Conservation (phyloP, 1,139 yeast species). For the Debaryomyces coudertii region DNA sequence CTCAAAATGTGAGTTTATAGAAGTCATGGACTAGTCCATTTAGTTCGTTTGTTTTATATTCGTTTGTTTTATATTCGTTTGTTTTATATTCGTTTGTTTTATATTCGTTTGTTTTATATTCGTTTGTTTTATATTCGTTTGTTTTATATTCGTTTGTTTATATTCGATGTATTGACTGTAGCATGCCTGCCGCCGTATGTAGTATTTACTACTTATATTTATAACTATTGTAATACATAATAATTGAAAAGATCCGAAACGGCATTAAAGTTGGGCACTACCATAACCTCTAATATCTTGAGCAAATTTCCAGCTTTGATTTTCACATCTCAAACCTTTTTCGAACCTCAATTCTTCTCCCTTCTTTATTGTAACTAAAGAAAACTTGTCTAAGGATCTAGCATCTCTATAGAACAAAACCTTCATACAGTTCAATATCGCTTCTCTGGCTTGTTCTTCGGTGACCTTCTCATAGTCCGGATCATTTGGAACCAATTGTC, state of each 20-base stretch:
- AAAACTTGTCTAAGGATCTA: conserved; percentile 83
- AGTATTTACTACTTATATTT: neutral
- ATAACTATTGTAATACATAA: neutral
- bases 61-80: too few relatives aligned
- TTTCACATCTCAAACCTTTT: conserved; percentile 64
- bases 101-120: too few relatives aligned
- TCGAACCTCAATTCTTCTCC: conserved; percentile 59
- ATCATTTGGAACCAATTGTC: conserved; percentile 81
- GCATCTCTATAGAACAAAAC: conserved; percentile 97
- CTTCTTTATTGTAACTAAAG: conserved; percentile 75
- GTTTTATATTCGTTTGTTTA: neutral
- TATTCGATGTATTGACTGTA: neutral
- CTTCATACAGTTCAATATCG: conserved; percentile 86
- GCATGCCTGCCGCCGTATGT: neutral
- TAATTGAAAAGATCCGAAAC: neutral
- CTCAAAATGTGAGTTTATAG: too few relatives aligned
- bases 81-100: too few relatives aligned
- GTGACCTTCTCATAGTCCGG: conserved; percentile 70
- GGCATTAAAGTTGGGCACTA: conserved; percentile 41
- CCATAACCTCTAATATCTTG: conserved; percentile 89
- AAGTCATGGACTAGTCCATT: too few relatives aligned
- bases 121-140: too few relatives aligned
- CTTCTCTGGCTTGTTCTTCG: conserved; percentile 74
- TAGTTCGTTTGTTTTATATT: too few relatives aligned
- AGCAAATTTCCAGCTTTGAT: conserved; percentile 93